Percentiles rank a stretch among this genome's conserved stretches.
phyloP scores from a whole-genome alignment of 2,329 filamentous ascomycete genomes.

The Emmonsia crescens region DNA sequence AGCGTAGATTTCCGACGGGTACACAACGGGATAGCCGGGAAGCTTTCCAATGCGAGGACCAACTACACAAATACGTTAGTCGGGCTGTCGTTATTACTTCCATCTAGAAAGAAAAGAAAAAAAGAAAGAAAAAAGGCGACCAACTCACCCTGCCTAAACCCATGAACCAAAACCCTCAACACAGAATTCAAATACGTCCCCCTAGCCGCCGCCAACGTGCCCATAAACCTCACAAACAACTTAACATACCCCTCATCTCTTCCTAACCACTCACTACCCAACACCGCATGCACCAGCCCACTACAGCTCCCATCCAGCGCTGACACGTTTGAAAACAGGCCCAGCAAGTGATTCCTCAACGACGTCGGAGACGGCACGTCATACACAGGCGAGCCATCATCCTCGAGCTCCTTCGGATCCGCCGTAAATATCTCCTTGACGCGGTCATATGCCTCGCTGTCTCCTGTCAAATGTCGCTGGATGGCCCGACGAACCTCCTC shows the following conservation, averaged over 20 bases:
- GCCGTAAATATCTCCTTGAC: slow-evolving; percentile 43
- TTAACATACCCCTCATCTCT: slow-evolving; percentile 49
- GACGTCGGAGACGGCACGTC: slow-evolving; percentile 42
- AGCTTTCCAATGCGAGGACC: slow-evolving; percentile 45
- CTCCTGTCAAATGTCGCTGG: slow-evolving; percentile 41
- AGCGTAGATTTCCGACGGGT: slow-evolving; percentile 53
- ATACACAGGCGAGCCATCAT: slow-evolving; percentile 22
- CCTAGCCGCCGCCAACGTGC: slow-evolving; percentile 66
- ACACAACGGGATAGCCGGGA: slow-evolving; percentile 47
- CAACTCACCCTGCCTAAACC: slow-evolving; percentile 52
- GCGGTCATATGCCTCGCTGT: slow-evolving; percentile 47
- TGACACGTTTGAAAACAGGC: slow-evolving; percentile 47
- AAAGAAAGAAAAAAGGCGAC: slow-evolving; percentile 33
- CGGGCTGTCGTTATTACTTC: background rate
- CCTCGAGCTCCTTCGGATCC: slow-evolving; percentile 34
- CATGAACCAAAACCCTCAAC: slow-evolving; percentile 67
- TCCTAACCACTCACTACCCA: slow-evolving; percentile 51
- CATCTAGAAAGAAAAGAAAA: background rate
- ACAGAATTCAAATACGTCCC: slow-evolving; percentile 64
- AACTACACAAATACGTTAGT: slow-evolving; percentile 23
- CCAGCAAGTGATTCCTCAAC: slow-evolving; percentile 48
- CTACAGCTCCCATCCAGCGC: slow-evolving; percentile 46
- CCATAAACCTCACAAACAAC: slow-evolving; percentile 46
- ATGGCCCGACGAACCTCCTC: slow-evolving; percentile 52
- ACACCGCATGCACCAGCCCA: slow-evolving; percentile 46